A percentile compares a stretch with the other conserved stretches of the same genome.
Conservation (phyloP, 2,329 filamentous ascomycete species). For the Neonectria punicea region DNA sequence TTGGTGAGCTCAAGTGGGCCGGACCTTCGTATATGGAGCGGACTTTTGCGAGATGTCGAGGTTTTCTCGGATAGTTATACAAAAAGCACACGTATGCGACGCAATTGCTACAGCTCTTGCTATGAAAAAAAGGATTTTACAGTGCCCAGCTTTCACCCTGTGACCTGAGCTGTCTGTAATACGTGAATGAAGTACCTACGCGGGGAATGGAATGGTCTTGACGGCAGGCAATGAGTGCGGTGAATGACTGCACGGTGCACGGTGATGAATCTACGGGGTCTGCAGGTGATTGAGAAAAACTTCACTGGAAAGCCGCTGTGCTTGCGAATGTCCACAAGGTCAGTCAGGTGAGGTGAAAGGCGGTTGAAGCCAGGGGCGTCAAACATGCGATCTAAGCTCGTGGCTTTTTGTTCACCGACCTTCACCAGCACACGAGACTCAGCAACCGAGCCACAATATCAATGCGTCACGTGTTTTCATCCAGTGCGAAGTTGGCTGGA, state of each 20-base stretch:
- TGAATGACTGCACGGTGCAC: not conserved
- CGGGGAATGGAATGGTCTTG: too few relatives aligned
- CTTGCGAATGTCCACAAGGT: not conserved
- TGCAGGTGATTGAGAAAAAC: not conserved
- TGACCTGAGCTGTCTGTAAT: not conserved
- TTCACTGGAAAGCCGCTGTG: not conserved
- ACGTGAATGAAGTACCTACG: not conserved
- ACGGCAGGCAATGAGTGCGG: too few relatives aligned
- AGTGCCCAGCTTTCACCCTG: slow-evolving; percentile 15
- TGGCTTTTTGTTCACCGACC: too few relatives aligned
- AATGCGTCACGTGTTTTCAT: not conserved
- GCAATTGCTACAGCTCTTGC: slow-evolving; percentile 39
- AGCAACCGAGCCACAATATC: not conserved
- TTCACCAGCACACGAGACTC: not conserved
- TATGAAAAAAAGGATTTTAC: slow-evolving; percentile 36
- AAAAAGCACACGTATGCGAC: slow-evolving; percentile 39
- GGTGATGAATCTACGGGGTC: not conserved
- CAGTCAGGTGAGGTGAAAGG: not conserved
- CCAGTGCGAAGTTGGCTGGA: not conserved
- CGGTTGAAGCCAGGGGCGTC: not conserved
- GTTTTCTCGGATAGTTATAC: slow-evolving; percentile 41
- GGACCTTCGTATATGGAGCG: slow-evolving; percentile 41
- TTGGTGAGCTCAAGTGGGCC: slow-evolving; percentile 47
- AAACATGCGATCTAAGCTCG: not conserved
- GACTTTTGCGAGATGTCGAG: slow-evolving; percentile 36